phyloP scores from a whole-genome alignment of 345 rosid genomes.

The Hibiscus tridactylites region DNA sequence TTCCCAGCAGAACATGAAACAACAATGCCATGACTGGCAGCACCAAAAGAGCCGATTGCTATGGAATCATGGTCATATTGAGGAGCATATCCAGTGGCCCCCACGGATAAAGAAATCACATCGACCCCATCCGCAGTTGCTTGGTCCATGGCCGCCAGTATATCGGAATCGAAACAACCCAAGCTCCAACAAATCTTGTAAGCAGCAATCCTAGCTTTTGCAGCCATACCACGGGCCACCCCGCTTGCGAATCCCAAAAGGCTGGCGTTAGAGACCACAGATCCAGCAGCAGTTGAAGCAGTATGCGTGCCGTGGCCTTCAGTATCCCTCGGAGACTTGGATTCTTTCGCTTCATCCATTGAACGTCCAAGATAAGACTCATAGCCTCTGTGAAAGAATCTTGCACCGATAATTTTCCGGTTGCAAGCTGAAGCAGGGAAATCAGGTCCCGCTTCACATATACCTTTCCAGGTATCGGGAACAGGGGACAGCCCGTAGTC shows the following conservation, averaged over 20 bases:
- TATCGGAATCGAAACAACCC: conserved; percentile 88
- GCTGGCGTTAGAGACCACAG: conserved; percentile 56
- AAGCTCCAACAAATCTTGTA: conserved; percentile 80
- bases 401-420: conserved; percentile 75
- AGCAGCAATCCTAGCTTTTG: conserved; percentile 72
- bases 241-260: conserved; percentile 55
- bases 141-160: conserved; percentile 88
- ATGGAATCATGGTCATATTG: conserved; percentile 65
- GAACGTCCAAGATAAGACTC: conserved; percentile 26
- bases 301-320: conserved; percentile 93
- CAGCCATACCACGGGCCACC: conserved; percentile 87
- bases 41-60: conserved; percentile 78
- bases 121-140: conserved; percentile 76
- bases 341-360: conserved; percentile 38
- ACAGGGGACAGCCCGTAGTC: conserved; percentile 40
- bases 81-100: conserved; percentile 71
- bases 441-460: conserved; percentile 49
- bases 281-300: conserved; percentile 83
- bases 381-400: conserved; percentile 55
- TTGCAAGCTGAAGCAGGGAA: conserved; percentile 66
- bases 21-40: conserved; percentile 47
- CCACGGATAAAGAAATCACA: conserved; percentile 83
- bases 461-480: conserved; percentile 62
- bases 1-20: conserved; percentile 94
- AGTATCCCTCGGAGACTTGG: conserved; percentile 69